phyloP scores from a whole-genome alignment of 192 early-diverging fungal genomes.

The Helicostylum pulchrum region DNA sequence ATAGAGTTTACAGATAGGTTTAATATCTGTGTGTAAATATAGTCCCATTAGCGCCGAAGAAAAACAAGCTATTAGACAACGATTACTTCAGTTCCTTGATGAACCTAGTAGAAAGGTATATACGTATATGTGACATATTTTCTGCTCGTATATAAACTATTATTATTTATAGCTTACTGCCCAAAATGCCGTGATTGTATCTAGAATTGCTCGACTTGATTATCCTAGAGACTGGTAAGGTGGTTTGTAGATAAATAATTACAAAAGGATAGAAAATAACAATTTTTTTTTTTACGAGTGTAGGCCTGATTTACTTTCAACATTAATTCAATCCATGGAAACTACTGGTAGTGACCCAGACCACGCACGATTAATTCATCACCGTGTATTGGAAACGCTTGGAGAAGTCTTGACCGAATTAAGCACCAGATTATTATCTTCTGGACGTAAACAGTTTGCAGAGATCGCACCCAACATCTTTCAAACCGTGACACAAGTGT shows the following conservation, averaged over 20 bases:
- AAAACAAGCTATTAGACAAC: conserved; percentile 65
- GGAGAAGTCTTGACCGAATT: conserved; percentile 42
- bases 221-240: conserved; percentile 81
- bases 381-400: conserved; percentile 69
- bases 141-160: too few relatives aligned
- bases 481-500: conserved; percentile 62
- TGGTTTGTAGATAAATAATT: not conserved
- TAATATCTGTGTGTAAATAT: not conserved
- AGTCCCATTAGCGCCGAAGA: conserved; percentile 68
- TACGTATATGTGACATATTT: not conserved
- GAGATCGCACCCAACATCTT: conserved; percentile 73
- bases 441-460: conserved; percentile 28
- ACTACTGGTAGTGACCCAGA: conserved; percentile 33
- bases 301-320: conserved; percentile 61
- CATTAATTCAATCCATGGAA: conserved; percentile 56
- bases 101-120: conserved; percentile 65
- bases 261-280: conserved; percentile 3
- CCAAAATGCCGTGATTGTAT: conserved; percentile 71
- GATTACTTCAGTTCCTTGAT: conserved; percentile 61
- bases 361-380: conserved; percentile 51
- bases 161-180: conserved; percentile 51
- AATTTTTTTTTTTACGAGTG: not conserved
- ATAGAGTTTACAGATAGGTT: not conserved
- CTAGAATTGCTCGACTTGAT: conserved; percentile 85
- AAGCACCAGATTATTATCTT: conserved; percentile 19